Percentiles rank a stretch among this genome's conserved stretches.
These are phyloP conservation scores for Podospora tetraspora DNA, from an alignment of 495 filamentous ascomycete genomes.

Conservation along the genomic window DNA sequence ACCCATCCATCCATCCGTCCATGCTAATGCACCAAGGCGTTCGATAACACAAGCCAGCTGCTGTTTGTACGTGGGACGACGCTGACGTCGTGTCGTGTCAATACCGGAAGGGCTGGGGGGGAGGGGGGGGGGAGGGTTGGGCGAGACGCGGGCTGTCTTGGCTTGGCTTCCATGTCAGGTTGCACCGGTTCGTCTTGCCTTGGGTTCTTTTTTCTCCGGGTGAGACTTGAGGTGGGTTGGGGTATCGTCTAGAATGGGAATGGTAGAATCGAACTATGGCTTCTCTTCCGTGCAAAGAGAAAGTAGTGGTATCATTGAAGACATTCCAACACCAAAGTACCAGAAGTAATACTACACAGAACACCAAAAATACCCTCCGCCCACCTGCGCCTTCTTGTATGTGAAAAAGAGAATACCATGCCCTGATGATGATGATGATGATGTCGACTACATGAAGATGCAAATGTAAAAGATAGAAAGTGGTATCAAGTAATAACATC, in stretches of 20 bases:
- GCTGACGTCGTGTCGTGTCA: neutral
- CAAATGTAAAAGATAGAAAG: neutral
- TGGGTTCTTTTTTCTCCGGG: neutral
- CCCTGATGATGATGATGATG: neutral
- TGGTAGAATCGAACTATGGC: neutral
- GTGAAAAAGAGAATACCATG: neutral
- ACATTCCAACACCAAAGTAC: too few relatives aligned
- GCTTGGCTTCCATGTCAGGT: neutral
- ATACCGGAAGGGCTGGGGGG: neutral
- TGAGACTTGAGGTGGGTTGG: neutral
- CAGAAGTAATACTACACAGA: neutral
- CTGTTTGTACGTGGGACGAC: neutral
- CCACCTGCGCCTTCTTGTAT: neutral
- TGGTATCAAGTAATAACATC: constrained; percentile 2
- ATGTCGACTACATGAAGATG: neutral
- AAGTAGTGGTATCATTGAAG: neutral
- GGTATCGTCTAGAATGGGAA: neutral
- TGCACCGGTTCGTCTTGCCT: neutral
- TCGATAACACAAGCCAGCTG: neutral
- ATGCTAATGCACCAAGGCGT: neutral
- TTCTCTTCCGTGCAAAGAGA: neutral
- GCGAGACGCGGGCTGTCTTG: neutral
- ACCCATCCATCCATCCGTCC: neutral
- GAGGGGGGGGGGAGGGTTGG: neutral
- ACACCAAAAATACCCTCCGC: neutral